Percentiles rank a stretch among this genome's conserved stretches.
Conservation (phyloP, 78 protist species). For the Guillardia theta region DNA sequence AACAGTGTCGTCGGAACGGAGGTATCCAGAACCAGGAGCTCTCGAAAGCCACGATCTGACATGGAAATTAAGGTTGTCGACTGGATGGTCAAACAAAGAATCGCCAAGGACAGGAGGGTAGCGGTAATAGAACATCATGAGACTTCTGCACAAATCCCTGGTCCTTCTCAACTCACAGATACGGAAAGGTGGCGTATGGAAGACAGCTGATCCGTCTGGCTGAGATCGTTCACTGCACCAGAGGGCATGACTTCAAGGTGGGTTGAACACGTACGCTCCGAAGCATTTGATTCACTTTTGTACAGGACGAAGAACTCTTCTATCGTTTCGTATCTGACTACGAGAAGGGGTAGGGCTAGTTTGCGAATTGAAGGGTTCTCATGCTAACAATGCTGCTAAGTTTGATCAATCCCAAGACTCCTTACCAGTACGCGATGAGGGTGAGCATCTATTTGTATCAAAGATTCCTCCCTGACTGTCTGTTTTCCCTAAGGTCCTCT, state of each 20-base stretch:
- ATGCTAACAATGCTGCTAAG: background rate
- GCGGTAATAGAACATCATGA: no score
- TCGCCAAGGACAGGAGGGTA: background rate
- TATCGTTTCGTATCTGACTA: background rate
- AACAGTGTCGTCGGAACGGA: background rate
- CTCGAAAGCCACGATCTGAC: background rate
- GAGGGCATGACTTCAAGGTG: constrained; percentile 14
- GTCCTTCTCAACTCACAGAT: background rate
- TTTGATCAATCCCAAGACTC: background rate
- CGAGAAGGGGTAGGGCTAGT: background rate
- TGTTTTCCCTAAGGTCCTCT: background rate
- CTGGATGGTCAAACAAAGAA: background rate
- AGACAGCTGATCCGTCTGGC: background rate
- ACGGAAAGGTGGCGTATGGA: background rate
- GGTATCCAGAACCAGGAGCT: no score
- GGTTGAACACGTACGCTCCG: background rate
- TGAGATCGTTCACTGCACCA: background rate
- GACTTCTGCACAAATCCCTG: no score
- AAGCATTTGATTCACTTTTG: background rate
- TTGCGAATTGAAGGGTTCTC: background rate
- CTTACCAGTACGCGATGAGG: background rate
- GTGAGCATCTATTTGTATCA: background rate
- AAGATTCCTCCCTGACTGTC: background rate
- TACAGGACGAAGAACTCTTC: constrained; percentile 2
- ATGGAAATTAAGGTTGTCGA: background rate